phyloP scores from a whole-genome alignment of 2,329 filamentous ascomycete species.

The Xylariales sp. region DNA sequence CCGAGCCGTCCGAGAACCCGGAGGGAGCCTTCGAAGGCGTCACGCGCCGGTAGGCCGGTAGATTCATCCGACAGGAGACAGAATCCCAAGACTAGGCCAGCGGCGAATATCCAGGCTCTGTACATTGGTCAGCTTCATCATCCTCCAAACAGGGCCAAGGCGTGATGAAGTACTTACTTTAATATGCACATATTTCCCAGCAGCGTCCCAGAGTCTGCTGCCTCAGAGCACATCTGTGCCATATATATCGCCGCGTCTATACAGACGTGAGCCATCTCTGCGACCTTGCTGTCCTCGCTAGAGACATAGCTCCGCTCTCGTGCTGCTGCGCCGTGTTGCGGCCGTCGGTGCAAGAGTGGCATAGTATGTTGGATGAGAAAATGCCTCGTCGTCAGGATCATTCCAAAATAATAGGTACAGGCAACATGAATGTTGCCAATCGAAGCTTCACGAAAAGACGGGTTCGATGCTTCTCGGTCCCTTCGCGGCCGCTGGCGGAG shows the following conservation, averaged over 20 bases:
- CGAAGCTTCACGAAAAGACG: constrained; percentile 25
- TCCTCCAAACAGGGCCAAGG: neutral
- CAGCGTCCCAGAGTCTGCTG: constrained; percentile 36
- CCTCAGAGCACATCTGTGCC: constrained; percentile 48
- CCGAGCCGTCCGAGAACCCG: constrained; percentile 45
- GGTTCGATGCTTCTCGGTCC: neutral
- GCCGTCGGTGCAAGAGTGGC: constrained; percentile 26
- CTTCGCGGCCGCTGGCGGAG: constrained; percentile 12
- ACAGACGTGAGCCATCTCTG: constrained; percentile 45
- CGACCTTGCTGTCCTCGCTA: constrained; percentile 2
- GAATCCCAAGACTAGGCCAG: constrained; percentile 53
- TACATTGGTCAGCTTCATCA: neutral
- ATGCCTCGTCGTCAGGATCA: constrained; percentile 52
- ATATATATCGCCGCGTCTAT: constrained; percentile 52
- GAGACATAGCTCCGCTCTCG: neutral
- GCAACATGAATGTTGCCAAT: constrained; percentile 50
- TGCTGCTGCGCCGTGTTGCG: constrained; percentile 15
- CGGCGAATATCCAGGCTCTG: constrained; percentile 51
- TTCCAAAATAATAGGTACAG: constrained; percentile 55
- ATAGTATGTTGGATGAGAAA: constrained; percentile 47
- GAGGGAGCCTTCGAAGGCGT: constrained; percentile 44
- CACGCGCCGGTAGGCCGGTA: constrained; percentile 37
- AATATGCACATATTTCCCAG: constrained; percentile 55
- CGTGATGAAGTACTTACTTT: constrained; percentile 40
- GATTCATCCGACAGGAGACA: constrained; percentile 45